A percentile compares a stretch with the other conserved stretches of the same genome.
These are phyloP conservation scores for Pythium phragmitis DNA, from an alignment of 352 stramenopile species.

Conservation along the genomic window DNA sequence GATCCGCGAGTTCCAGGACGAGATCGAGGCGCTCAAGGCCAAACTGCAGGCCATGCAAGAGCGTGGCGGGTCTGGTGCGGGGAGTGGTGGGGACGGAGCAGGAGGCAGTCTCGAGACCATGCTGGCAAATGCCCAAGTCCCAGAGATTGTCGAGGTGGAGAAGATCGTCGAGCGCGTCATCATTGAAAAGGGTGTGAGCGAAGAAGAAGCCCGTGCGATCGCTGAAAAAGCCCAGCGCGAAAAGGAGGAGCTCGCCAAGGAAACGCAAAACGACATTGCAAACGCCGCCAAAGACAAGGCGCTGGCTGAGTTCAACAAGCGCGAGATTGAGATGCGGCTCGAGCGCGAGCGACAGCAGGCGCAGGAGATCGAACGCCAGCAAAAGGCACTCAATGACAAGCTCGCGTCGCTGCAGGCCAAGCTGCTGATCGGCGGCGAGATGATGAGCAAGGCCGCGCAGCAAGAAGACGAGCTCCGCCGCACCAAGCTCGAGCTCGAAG, in stretches of 20 bases:
- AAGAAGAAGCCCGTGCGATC: conserved; percentile 73
- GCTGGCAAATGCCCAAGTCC: conserved; percentile 11
- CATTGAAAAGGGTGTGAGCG: conserved; percentile 81
- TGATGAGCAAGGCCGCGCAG: conserved; percentile 93
- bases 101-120: neutral
- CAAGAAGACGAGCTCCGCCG: conserved; percentile 94
- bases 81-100: neutral
- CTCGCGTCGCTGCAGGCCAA: conserved; percentile 92
- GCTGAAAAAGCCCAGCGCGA: conserved; percentile 70
- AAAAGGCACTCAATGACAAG: conserved; percentile 82
- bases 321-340: conserved; percentile 82
- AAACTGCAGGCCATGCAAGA: conserved; percentile 65
- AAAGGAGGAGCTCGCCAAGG: conserved; percentile 72
- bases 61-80: conserved; percentile 24
- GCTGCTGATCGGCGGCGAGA: conserved; percentile 89
- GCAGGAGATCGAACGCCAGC: conserved; percentile 62
- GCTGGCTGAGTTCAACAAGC: conserved; percentile 84
- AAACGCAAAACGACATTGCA: conserved; percentile 68
- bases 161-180: conserved; percentile 86
- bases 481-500: conserved; percentile 91
- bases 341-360: conserved; percentile 84
- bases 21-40: conserved; percentile 94
- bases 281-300: conserved; percentile 78
- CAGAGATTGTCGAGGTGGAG: conserved; percentile 71
- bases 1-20: conserved; percentile 96